phyloP scores from a whole-genome alignment of 1,284 basidiomycete genomes.

The Naganishia albida region DNA sequence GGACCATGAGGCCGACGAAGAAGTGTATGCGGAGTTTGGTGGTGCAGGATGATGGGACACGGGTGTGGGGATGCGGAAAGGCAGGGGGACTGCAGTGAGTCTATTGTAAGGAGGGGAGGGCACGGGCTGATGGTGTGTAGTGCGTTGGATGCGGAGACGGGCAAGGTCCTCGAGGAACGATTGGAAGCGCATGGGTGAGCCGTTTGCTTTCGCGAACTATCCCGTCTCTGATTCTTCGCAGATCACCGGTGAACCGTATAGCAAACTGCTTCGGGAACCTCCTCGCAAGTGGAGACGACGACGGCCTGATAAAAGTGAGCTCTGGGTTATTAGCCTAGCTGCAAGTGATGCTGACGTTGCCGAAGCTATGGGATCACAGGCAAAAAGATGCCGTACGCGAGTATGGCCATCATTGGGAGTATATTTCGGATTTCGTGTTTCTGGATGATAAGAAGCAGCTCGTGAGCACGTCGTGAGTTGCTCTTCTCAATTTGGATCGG shows the following conservation, averaged over 20 bases:
- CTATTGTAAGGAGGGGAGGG: neutral
- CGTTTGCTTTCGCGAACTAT: constrained; percentile 1
- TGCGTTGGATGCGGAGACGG: constrained; percentile 56
- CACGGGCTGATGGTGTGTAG: constrained; percentile 31
- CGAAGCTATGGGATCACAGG: constrained; percentile 84
- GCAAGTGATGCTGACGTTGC: neutral
- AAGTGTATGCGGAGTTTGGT: constrained; percentile 74
- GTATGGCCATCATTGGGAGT: constrained; percentile 90
- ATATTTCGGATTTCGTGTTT: constrained; percentile 91
- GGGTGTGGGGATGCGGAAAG: constrained; percentile 80
- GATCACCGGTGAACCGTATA: constrained; percentile 80
- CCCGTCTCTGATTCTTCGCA: constrained; percentile 46
- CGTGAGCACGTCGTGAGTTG: constrained; percentile 73
- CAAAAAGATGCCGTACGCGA: constrained; percentile 64
- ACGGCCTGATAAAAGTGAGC: constrained; percentile 83
- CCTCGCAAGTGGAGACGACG: constrained; percentile 85
- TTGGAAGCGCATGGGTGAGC: constrained; percentile 77
- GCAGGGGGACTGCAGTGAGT: constrained; percentile 75
- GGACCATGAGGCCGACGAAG: constrained; percentile 52
- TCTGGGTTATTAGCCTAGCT: constrained; percentile 3
- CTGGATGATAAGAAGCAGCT: constrained; percentile 80
- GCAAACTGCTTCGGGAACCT: constrained; percentile 68
- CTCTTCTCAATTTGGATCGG: neutral
- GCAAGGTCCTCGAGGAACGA: constrained; percentile 65
- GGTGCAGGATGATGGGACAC: constrained; percentile 64